Evolutionary conservation across 108 stramenopile species (phyloP).

Genomic region (Cyclotella atomus): DNA sequence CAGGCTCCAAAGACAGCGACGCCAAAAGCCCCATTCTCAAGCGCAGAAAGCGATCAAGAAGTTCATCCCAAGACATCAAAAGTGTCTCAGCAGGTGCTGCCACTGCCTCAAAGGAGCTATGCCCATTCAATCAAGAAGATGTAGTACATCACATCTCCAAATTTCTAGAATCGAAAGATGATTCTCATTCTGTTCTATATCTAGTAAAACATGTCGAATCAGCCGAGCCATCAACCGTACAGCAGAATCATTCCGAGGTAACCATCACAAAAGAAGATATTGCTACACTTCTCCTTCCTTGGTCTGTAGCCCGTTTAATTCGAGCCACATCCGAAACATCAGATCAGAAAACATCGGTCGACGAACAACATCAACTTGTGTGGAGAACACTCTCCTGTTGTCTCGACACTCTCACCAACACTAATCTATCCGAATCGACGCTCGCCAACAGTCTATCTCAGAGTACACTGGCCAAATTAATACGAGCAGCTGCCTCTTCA

Average conservation of each 20-base stretch:
- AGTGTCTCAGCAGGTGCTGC: no score
- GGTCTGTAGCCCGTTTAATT: constrained; percentile 37
- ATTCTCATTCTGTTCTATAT: constrained; percentile 16
- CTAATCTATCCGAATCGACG: constrained; percentile 4
- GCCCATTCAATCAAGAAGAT: background rate
- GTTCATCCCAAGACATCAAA: no score
- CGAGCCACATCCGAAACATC: constrained; percentile 5
- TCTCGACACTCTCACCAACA: constrained; percentile 1
- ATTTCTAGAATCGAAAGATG: constrained; percentile 5
- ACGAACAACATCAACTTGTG: background rate
- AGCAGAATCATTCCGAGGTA: background rate
- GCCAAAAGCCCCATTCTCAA: background rate
- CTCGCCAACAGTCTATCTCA: constrained; percentile 30
- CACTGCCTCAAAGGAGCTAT: no score
- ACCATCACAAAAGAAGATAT: constrained; percentile 36
- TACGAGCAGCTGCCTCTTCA: constrained; percentile 13
- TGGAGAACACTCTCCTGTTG: constrained; percentile 35
- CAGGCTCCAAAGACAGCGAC: background rate
- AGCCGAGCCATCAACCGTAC: background rate
- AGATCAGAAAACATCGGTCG: background rate
- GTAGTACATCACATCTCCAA: constrained; percentile 24
- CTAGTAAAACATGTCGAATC: constrained; percentile 9
- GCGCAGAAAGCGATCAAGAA: no score
- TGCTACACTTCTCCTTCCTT: constrained; percentile 40
- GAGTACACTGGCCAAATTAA: constrained; percentile 17